These are phyloP conservation scores for Collybia mongolica DNA, from an alignment of 768 basidiomycete genomes.

Conservation along the genomic window DNA sequence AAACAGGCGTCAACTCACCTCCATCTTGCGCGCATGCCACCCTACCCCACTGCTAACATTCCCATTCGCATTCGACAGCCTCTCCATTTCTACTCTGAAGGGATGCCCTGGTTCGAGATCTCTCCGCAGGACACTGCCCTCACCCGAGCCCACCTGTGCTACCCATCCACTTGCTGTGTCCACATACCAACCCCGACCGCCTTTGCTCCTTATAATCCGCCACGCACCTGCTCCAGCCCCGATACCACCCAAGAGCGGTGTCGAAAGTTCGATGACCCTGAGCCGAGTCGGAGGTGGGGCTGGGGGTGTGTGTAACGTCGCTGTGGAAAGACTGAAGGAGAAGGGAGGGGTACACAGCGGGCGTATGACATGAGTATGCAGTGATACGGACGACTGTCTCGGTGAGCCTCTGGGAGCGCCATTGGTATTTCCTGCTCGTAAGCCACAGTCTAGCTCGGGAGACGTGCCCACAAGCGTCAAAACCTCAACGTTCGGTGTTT, in stretches of 20 bases:
- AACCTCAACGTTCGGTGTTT: conserved; percentile 79
- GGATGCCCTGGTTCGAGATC: conserved; percentile 63
- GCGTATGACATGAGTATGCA: conserved; percentile 77
- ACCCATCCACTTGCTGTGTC: conserved; percentile 87
- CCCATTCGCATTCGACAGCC: conserved; percentile 77
- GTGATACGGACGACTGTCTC: conserved; percentile 68
- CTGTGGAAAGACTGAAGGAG: conserved; percentile 49
- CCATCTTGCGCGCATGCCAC: conserved; percentile 97
- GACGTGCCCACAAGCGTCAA: conserved; percentile 78
- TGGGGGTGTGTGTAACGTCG: conserved; percentile 25
- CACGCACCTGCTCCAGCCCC: conserved; percentile 83
- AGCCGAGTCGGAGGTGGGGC: conserved; percentile 64
- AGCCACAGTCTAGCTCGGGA: conserved; percentile 66
- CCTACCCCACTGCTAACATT: conserved; percentile 91
- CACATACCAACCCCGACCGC: conserved; percentile 93
- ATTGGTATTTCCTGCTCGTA: conserved; percentile 33
- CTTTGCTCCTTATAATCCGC: conserved; percentile 90
- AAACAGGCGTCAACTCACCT: conserved; percentile 52
- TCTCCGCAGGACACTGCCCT: conserved; percentile 50
- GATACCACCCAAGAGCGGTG: conserved; percentile 64
- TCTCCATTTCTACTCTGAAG: conserved; percentile 67
- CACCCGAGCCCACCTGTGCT: conserved; percentile 33
- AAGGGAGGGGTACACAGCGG: conserved; percentile 82
- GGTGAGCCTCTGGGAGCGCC: conserved; percentile 37
- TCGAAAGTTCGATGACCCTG: conserved; percentile 85